phyloP scores from a whole-genome alignment of 1,139 yeast species.

The Kodamaea plutei region DNA sequence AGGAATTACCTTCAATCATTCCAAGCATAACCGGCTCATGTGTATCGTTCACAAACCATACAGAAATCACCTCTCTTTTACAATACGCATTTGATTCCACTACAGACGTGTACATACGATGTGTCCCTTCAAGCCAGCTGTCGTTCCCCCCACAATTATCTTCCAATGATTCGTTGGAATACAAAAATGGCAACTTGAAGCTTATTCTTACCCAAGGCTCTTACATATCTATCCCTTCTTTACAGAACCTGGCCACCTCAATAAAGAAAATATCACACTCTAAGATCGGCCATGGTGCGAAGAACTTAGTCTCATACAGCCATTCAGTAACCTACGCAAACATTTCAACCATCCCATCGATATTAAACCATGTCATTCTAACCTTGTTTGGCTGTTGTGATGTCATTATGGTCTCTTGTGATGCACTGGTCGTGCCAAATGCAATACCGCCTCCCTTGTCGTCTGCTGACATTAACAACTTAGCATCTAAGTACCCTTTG shows the following conservation, averaged over 20 bases:
- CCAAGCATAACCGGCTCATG: too few species aligned
- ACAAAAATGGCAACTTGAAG: constrained; percentile 7
- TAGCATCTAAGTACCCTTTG: too few species aligned
- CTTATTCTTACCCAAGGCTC: constrained; percentile 12
- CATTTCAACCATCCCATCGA: constrained; percentile 3
- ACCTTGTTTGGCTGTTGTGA: constrained; percentile 3
- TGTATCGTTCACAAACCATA: too few species aligned
- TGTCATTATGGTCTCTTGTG: not conserved
- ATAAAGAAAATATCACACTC: constrained; percentile 13
- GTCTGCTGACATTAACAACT: not conserved
- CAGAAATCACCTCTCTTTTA: too few species aligned
- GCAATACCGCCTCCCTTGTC: not conserved
- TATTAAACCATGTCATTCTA: constrained; percentile 6
- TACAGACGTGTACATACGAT: constrained; percentile 6
- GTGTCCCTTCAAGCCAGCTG: constrained; percentile 6
- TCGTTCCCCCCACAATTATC: constrained; percentile 2
- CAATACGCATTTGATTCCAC: too few species aligned
- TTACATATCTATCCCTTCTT: constrained; percentile 13
- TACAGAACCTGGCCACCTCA: constrained; percentile 10
- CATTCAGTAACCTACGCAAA: constrained; percentile 12
- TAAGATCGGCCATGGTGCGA: constrained; percentile 22
- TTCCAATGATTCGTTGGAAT: constrained; percentile 7
- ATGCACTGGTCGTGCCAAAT: not conserved
- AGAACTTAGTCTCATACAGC: constrained; percentile 13
- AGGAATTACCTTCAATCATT: too few species aligned